phyloP scores from a whole-genome alignment of 495 filamentous ascomycete species.

The Penicillium argentinense region DNA sequence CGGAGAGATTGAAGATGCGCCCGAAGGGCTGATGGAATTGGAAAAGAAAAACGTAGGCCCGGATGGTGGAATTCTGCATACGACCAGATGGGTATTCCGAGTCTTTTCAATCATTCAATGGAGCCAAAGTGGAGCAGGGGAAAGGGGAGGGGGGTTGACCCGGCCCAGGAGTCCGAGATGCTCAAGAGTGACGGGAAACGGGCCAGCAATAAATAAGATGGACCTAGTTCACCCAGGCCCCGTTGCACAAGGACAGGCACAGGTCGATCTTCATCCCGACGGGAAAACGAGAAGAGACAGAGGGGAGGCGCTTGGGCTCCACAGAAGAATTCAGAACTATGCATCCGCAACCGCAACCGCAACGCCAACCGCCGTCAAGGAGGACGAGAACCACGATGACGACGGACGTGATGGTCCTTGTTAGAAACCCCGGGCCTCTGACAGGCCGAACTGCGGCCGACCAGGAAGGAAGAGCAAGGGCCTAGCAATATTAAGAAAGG shows the following conservation, averaged over 20 bases:
- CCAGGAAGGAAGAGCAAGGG: neutral
- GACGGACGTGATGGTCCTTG: too few relatives aligned
- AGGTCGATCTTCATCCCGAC: conserved; percentile 13
- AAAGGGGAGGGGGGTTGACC: conserved; percentile 10
- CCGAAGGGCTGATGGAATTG: conserved; percentile 4
- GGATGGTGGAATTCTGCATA: conserved; percentile 14
- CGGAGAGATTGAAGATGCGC: conserved; percentile 5
- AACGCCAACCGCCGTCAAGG: too few relatives aligned
- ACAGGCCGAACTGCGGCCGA: too few relatives aligned
- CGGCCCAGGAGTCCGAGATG: conserved; percentile 19
- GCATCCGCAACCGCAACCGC: too few relatives aligned
- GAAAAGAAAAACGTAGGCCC: conserved; percentile 6
- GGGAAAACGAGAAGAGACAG: neutral
- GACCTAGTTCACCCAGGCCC: conserved; percentile 5
- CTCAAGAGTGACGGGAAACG: conserved; percentile 13
- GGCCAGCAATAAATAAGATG: neutral
- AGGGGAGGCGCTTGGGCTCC: too few relatives aligned
- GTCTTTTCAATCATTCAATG: conserved; percentile 27
- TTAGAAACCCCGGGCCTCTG: too few relatives aligned
- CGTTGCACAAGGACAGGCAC: conserved; percentile 15
- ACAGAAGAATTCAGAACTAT: too few relatives aligned
- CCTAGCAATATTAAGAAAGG: conserved; percentile 2
- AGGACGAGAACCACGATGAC: too few relatives aligned
- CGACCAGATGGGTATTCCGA: conserved; percentile 17
- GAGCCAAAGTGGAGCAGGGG: conserved; percentile 28